These are phyloP conservation scores for Fusarium pseudoanthophilum DNA, from an alignment of 2,329 filamentous ascomycete species.

Conservation along the genomic window DNA sequence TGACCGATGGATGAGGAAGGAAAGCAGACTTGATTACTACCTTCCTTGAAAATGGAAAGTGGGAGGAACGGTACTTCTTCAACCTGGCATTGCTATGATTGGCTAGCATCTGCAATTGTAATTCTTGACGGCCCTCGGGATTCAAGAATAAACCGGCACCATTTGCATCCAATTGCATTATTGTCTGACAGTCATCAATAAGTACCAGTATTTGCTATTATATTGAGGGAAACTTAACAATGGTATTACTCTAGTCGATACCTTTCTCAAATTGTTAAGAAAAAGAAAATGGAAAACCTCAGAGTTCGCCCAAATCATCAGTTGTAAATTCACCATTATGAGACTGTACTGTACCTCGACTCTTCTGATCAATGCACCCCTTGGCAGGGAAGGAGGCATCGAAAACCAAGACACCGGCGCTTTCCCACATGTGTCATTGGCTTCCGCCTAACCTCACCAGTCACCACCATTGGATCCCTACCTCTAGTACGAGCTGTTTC, in stretches of 20 bases:
- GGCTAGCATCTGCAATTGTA: slow-evolving; percentile 7
- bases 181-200: not conserved
- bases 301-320: not conserved
- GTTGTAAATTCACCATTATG: not conserved
- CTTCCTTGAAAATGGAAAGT: slow-evolving; percentile 11
- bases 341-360: not conserved
- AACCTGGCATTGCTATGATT: slow-evolving; percentile 15
- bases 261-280: not conserved
- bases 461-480: slow-evolving; percentile 11
- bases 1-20: slow-evolving; percentile 2
- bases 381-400: slow-evolving; percentile 17
- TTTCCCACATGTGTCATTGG: slow-evolving; percentile 27
- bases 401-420: slow-evolving; percentile 29
- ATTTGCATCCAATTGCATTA: not conserved
- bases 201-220: not conserved
- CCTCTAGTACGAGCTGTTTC: slow-evolving; percentile 3
- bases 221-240: not conserved
- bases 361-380: not conserved
- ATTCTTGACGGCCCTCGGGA: not conserved
- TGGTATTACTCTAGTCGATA: not conserved
- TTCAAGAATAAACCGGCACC: not conserved
- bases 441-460: slow-evolving; percentile 25
- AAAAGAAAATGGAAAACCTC: not conserved
- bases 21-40: slow-evolving; percentile 12
- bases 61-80: slow-evolving; percentile 6